phyloP scores from a whole-genome alignment of 768 basidiomycete genomes.

The Mycena venus region DNA sequence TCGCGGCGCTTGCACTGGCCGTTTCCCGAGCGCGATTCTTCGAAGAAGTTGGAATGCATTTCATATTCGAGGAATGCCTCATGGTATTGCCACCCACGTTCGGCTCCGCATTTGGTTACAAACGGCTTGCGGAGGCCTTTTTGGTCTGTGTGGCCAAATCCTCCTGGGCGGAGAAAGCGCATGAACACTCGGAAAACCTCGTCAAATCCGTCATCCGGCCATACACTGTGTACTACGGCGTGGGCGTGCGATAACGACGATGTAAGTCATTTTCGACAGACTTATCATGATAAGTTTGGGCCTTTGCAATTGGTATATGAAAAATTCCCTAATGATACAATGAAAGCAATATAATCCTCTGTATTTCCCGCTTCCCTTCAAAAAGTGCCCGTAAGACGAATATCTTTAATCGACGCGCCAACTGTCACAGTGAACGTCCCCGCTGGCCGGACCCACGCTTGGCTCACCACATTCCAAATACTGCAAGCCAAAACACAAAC shows the following conservation, averaged over 20 bases:
- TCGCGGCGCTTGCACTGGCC: not conserved
- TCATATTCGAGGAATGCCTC: not conserved
- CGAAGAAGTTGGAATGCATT: not conserved
- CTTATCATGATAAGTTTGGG: too few relatives aligned
- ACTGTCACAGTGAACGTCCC: conserved; percentile 30
- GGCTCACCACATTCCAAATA: conserved; percentile 17
- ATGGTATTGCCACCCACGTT: not conserved
- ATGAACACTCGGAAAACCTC: not conserved
- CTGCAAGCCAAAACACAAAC: conserved; percentile 5
- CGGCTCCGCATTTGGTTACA: not conserved
- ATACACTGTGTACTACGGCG: too few relatives aligned
- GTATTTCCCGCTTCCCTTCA: not conserved
- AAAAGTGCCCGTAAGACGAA: conserved; percentile 32
- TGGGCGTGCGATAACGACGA: too few relatives aligned
- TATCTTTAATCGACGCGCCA: conserved; percentile 34
- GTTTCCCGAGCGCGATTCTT: not conserved
- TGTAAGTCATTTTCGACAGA: too few relatives aligned
- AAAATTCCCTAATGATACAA: not conserved
- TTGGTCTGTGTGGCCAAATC: not conserved
- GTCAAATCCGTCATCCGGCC: not conserved
- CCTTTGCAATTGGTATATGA: too few relatives aligned
- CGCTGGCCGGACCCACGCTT: conserved; percentile 28
- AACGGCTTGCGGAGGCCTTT: not conserved
- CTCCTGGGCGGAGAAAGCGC: not conserved
- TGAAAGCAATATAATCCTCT: not conserved